Evolutionary conservation across 2,329 filamentous ascomycete species (phyloP), one percentile per base, ranked within the genome.

Genomic region (Talaromyces rugulosus): DNA sequence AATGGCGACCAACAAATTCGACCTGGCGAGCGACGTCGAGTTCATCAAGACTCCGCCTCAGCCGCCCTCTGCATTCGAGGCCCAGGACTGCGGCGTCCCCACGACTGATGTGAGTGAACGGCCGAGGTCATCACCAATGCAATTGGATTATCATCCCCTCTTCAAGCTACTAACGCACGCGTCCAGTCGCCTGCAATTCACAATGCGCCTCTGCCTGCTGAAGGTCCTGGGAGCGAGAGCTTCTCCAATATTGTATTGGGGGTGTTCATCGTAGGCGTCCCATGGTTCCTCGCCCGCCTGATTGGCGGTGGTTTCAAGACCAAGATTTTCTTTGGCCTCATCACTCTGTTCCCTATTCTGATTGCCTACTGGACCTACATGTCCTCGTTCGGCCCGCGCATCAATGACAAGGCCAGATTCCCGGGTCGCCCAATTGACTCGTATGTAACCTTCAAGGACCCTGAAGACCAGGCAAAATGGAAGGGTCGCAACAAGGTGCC

Each of bases 181-280:
- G 36, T 30, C 5, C 72, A 96, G 92, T 94, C 87, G 71, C 89
- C 91, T 36, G 80, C 92, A 64, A 97, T 98, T 80, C 90, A 95
- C 75, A 98, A 98, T 86, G 91, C 88, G 56, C 92, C 95, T 67
- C 86, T 98, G 50, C 94, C 94, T 36, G 94, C 93, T 67, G 95
- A 98, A 76, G 91, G 87, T 56, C 81, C 91, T 59, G 90, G 92
- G 67, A 87, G 85, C 76, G 92, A 96, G 68, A 87, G 82, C 78
- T 98, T 98, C 87, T 93, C 89, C 80, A 96, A 95, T 80, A 79
- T 83, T 69, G 78, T 89, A 69, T 87, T 98, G 68, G 82, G 91
- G 75, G 83, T 84, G 68, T 76, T 94, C 66, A 77, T 96, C 64
- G 76, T 86, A 64, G 77, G 86, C 62, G 83, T 96, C 50, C 94